These are phyloP conservation scores for Chlorella sp. DNA, from an alignment of 139 green algal species.

Conservation along the genomic window DNA sequence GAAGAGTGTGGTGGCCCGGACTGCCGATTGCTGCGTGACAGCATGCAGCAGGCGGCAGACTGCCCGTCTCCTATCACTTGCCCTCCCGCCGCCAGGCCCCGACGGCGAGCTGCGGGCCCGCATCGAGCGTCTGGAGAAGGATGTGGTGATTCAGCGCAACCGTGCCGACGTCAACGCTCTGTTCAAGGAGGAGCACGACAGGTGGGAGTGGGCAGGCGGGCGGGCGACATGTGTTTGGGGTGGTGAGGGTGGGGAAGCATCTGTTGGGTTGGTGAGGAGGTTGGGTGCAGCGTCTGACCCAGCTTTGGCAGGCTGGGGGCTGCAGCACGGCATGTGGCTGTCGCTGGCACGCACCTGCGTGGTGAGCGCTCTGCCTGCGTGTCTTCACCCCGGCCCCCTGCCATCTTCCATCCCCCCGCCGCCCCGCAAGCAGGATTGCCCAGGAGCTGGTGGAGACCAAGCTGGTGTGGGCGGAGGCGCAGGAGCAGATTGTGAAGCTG, in stretches of 20 bases:
- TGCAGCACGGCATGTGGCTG: background rate
- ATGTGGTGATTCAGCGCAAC: constrained; percentile 44
- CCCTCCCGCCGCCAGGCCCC: background rate
- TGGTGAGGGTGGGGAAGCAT: background rate
- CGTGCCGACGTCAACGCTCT: constrained; percentile 48
- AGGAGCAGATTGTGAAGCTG: constrained; percentile 52
- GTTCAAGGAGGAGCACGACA: constrained; percentile 53
- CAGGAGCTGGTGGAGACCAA: constrained; percentile 51
- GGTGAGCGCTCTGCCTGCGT: too few relatives aligned
- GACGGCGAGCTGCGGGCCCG: constrained; percentile 40
- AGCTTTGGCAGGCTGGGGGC: too few relatives aligned
- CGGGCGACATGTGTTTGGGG: background rate
- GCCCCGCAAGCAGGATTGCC: constrained; percentile 41
- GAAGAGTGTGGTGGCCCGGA: too few relatives aligned
- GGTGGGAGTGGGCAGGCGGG: constrained; percentile 4
- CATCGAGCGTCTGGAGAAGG: constrained; percentile 46
- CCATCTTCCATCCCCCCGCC: too few relatives aligned
- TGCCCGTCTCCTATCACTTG: background rate
- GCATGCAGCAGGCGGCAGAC: too few relatives aligned
- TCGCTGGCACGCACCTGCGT: background rate
- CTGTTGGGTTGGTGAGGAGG: too few relatives aligned
- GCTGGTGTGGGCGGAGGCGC: constrained; percentile 46
- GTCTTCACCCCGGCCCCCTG: too few relatives aligned
- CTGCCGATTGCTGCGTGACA: too few relatives aligned
- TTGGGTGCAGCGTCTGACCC: too few relatives aligned